Base-by-base conservation (phyloP, 2,329 filamentous ascomycete species). In the Phaeosphaeriaceae sp. region DNA sequence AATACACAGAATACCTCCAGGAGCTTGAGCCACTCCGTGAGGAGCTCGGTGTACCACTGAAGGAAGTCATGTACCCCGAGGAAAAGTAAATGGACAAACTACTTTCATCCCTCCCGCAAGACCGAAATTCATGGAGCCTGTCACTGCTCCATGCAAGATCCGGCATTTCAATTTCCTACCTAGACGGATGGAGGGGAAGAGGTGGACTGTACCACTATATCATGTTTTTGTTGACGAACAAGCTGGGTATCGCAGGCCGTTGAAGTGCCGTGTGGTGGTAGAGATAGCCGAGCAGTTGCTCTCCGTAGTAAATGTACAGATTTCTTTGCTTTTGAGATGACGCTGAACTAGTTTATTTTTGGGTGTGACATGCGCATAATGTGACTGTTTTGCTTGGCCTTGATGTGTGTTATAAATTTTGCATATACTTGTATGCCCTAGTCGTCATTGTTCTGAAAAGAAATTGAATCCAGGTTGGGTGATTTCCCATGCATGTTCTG, bases 1-100 rank as follows among this genome's bases (percentile, higher is more conserved):
- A 99, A 82, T 99, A 99, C 82, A 85, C 97, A 73, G 88, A 96
- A 82, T 97, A 96, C 80, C 87, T 99, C 55, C 83, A 90, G 73
- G 90, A 96, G 81, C 90, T 99, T 66, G 91, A 96, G 83, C 83
- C 88, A 60, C 83, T 97, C 71, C 88, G 92, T 70, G 90, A 96
- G 83, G 93, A 97, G 82, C 87, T 97, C 58, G 93, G 93, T 67
- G 86, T 97, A 68, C 81, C 85, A 62, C 84, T 97, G 68, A 96
- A 94, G 83, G 93, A 97, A 83, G 87, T 90, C 71, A 83, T 97
- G 76, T 97, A 92, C 80, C 92, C 93, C 56, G 76, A 82, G 17
- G 61, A 68, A 52, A 69, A 66, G 56, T 70, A 70, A 55, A 61
- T 21, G 34, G 51, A 45, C 48, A 37, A 42, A 46, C 44, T 42